Evolutionary conservation across 306 rosid genomes (phyloP).

Genomic region (peach (Prunus persica)): Prunus_persica_NCBIv2 NC_034011.1:18288501-18289000

Average conservation of each 20-base stretch:
- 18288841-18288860: neutral
- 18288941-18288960: neutral
- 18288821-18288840: neutral
- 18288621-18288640: neutral
- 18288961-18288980: neutral
- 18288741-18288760: neutral
- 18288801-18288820: too few relatives aligned
- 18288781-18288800: too few relatives aligned
- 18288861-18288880: neutral
- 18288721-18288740: neutral
- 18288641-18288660: neutral
- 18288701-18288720: neutral
- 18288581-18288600: neutral
- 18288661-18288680: neutral
- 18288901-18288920: neutral
- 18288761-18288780: neutral
- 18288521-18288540: neutral
- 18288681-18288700: neutral
- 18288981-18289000: neutral
- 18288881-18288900: neutral
- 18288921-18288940: neutral
- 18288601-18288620: neutral
- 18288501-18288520: neutral
- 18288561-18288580: neutral
- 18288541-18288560: constrained; percentile 3